Conservation (phyloP, 129 eudicot genomes). For the Chrysanthemum seticuspe region DNA sequence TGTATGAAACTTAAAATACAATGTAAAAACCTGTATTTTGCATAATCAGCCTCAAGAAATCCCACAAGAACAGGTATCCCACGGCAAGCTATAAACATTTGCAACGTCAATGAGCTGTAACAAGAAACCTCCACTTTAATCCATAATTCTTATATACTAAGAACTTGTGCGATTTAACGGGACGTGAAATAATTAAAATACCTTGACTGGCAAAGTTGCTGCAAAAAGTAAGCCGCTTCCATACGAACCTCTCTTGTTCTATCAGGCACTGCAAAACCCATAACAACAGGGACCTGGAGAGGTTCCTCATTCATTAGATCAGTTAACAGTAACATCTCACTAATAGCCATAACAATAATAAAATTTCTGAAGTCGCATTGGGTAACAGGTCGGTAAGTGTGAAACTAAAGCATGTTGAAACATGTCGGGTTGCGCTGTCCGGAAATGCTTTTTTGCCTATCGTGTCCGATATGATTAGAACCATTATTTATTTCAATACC, state of each 20-base stretch:
- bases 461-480: too few relatives aligned
- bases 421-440: background rate
- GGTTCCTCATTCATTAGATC: constrained; percentile 12
- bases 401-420: background rate
- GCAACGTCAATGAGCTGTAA: constrained; percentile 88
- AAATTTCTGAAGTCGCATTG: too few relatives aligned
- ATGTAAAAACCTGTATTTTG: constrained; percentile 73
- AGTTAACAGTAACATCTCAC: background rate
- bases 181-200: constrained; percentile 16
- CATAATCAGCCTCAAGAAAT: constrained; percentile 99
- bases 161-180: background rate
- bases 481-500: too few relatives aligned
- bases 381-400: background rate
- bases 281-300: constrained; percentile 76
- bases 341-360: background rate
- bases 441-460: too few relatives aligned
- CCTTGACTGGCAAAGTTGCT: constrained; percentile 98
- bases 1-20: constrained; percentile 4
- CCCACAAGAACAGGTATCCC: constrained; percentile 97
- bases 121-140: constrained; percentile 26
- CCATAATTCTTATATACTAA: constrained; percentile 2
- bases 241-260: constrained; percentile 91
- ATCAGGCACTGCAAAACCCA: constrained; percentile 92
- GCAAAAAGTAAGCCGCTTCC: constrained; percentile 97
- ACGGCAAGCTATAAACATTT: constrained; percentile 96